A percentile compares a stretch with the other conserved stretches of the same genome.
Evolutionary conservation across 441 rosid species (phyloP).

Genomic region (Biscutella auriculata): DNA sequence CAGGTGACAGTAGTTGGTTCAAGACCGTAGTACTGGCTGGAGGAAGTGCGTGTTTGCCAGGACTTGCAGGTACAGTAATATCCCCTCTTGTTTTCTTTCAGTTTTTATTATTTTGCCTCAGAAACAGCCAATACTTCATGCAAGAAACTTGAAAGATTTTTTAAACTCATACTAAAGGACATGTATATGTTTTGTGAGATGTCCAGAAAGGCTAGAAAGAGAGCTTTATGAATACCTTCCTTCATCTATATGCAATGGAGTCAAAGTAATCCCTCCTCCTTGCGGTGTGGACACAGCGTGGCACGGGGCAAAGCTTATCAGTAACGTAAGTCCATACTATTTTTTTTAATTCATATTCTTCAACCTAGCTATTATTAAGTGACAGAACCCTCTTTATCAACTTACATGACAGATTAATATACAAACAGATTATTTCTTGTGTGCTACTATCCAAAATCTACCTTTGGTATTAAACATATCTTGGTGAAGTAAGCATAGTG

Average conservation of each 20-base stretch:
- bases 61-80: conserved; percentile 51
- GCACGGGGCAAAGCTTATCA: conserved; percentile 77
- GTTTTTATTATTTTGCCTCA: background rate
- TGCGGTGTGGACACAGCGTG: conserved; percentile 64
- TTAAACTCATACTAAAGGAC: background rate
- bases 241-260: conserved; percentile 38
- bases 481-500: background rate
- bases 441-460: background rate
- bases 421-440: background rate
- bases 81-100: background rate
- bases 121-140: background rate
- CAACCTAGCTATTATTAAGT: background rate
- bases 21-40: conserved; percentile 78
- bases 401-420: background rate
- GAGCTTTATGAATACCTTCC: conserved; percentile 53
- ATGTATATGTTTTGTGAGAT: conserved; percentile 9
- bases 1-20: conserved; percentile 66
- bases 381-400: background rate
- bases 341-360: background rate
- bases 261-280: conserved; percentile 61
- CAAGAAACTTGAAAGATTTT: background rate
- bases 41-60: conserved; percentile 74
- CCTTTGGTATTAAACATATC: background rate
- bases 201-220: conserved; percentile 70
- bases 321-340: conserved; percentile 49